These are phyloP conservation scores for Candida glaebosa DNA, from an alignment of 805 yeast genomes.

Conservation along the genomic window DNA sequence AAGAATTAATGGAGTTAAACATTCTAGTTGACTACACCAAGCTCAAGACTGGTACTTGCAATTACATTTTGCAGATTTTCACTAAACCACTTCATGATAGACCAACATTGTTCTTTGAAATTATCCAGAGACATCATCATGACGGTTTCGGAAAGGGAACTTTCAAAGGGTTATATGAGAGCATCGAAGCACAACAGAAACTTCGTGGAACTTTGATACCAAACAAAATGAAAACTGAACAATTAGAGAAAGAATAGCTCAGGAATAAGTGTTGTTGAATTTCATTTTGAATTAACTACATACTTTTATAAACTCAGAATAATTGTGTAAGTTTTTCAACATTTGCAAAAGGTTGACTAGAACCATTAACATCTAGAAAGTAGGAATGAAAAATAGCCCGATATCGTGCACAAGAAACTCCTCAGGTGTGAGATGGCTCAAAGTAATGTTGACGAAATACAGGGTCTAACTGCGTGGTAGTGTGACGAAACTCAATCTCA, in stretches of 20 bases:
- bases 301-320: too few relatives aligned
- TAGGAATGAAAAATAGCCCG: too few relatives aligned
- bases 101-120: constrained; percentile 79
- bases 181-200: constrained; percentile 74
- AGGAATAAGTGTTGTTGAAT: too few relatives aligned
- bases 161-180: constrained; percentile 76
- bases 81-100: constrained; percentile 73
- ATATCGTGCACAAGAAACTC: neutral
- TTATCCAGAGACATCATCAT: constrained; percentile 76
- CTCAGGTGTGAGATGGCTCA: neutral
- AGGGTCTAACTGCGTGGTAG: neutral
- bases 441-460: neutral
- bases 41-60: constrained; percentile 28
- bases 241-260: neutral
- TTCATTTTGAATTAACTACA: too few relatives aligned
- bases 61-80: constrained; percentile 78
- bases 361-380: too few relatives aligned
- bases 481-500: neutral
- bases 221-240: neutral
- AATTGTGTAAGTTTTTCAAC: too few relatives aligned
- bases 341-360: too few relatives aligned
- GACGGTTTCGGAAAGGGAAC: constrained; percentile 90
- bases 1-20: constrained; percentile 45
- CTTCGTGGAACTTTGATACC: constrained; percentile 58
- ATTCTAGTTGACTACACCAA: constrained; percentile 63